Conservation (phyloP, 2,329 filamentous ascomycete genomes). For the Mycosphaerella arachidis region DNA sequence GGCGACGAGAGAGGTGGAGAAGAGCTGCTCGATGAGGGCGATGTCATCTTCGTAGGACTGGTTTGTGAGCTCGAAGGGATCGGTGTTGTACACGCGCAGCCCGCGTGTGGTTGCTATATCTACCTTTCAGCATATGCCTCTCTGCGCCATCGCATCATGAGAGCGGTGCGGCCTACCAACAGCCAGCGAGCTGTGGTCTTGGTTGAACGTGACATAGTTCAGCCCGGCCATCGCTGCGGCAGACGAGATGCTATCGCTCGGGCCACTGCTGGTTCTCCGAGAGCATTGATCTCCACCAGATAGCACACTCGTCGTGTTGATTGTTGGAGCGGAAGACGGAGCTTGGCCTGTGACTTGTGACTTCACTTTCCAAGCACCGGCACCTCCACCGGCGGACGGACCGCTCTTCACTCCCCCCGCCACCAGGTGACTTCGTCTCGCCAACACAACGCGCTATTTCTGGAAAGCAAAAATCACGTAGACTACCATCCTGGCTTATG, state of each 20-base stretch:
- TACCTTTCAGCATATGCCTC: conserved; percentile 6
- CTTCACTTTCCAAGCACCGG: background rate
- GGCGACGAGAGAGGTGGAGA: conserved; percentile 93
- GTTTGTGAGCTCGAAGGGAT: conserved; percentile 92
- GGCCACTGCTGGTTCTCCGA: background rate
- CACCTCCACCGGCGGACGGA: background rate
- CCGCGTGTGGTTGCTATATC: conserved; percentile 77
- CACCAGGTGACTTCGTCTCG: background rate
- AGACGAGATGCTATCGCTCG: background rate
- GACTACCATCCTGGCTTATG: background rate
- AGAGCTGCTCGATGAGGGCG: conserved; percentile 95
- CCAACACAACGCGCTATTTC: background rate
- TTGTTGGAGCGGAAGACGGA: background rate
- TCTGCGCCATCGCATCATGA: conserved; percentile 4
- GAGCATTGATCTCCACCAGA: background rate
- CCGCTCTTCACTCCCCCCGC: background rate
- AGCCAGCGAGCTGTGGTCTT: conserved; percentile 94
- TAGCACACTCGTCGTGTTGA: background rate
- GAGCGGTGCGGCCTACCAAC: conserved; percentile 61
- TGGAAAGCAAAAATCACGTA: background rate
- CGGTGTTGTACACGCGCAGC: conserved; percentile 94
- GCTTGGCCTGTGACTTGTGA: background rate
- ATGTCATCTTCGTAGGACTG: conserved; percentile 88
- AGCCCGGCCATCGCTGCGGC: conserved; percentile 47
- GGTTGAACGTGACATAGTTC: conserved; percentile 99